Percentiles rank a stretch among this genome's conserved stretches.
These are phyloP conservation scores for Acidiella bohemica DNA, from an alignment of 495 filamentous ascomycete species.

Conservation along the genomic window DNA sequence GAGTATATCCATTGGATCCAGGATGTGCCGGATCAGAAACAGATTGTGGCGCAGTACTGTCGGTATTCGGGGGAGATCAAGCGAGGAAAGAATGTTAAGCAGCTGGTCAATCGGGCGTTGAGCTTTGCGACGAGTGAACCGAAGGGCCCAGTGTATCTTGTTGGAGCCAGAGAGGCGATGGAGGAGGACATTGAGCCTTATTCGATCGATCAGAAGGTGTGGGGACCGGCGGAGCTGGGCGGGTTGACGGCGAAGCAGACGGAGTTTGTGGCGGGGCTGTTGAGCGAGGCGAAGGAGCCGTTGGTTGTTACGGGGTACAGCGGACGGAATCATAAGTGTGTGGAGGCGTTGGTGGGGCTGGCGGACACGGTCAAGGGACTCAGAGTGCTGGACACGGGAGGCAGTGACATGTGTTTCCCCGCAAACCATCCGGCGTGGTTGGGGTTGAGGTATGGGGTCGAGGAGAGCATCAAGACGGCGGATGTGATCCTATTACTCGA, in stretches of 20 bases:
- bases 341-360: constrained; percentile 59
- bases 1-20: constrained; percentile 99
- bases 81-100: constrained; percentile 84
- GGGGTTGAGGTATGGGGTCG: constrained; percentile 62
- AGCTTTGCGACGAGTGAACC: constrained; percentile 76
- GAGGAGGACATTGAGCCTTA: constrained; percentile 85
- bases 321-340: constrained; percentile 59
- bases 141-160: constrained; percentile 74
- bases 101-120: constrained; percentile 82
- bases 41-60: constrained; percentile 86
- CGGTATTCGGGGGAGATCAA: constrained; percentile 87
- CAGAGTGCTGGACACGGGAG: constrained; percentile 76
- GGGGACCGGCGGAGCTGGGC: constrained; percentile 63
- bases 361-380: constrained; percentile 67
- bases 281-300: constrained; percentile 61
- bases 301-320: constrained; percentile 72
- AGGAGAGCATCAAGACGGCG: constrained; percentile 58
- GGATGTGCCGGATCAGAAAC: constrained; percentile 88
- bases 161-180: constrained; percentile 78
- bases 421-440: constrained; percentile 61
- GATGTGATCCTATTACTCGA: constrained; percentile 80
- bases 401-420: constrained; percentile 93
- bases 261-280: constrained; percentile 51
- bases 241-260: constrained; percentile 55
- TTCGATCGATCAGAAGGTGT: constrained; percentile 53